Evolutionary conservation across 306 rosid genomes (phyloP).

Genomic region (Begonia fuchsioides): DNA sequence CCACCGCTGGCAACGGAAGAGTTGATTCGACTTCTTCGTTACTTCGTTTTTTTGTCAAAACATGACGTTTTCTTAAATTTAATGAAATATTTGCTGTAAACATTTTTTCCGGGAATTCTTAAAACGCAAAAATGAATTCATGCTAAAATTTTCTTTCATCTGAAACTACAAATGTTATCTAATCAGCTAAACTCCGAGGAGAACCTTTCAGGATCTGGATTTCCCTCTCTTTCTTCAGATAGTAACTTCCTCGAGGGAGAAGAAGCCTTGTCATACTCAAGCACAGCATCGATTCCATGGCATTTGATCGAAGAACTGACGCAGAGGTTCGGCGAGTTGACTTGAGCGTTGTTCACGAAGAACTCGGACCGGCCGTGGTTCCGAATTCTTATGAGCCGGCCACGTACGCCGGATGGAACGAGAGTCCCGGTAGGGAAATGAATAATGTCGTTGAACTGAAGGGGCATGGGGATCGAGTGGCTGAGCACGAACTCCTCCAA

Average conservation of each 20-base stretch:
- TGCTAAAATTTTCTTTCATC: too few species aligned
- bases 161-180: too few species aligned
- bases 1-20: too few species aligned
- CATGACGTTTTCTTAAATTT: too few species aligned
- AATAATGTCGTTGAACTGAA: conserved; percentile 26
- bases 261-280: conserved; percentile 20
- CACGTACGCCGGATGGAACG: conserved; percentile 25
- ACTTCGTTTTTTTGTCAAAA: too few species aligned
- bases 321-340: conserved; percentile 34
- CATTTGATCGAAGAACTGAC: conserved; percentile 30
- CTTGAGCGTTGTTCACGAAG: conserved; percentile 39
- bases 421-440: conserved; percentile 50
- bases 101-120: too few species aligned
- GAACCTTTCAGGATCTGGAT: too few species aligned
- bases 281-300: conserved; percentile 39
- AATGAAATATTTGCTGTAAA: too few species aligned
- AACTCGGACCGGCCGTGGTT: conserved; percentile 29
- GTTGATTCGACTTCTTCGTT: too few species aligned
- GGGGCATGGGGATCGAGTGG: conserved; percentile 34
- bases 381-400: conserved; percentile 30
- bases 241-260: not conserved
- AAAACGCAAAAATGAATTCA: too few species aligned
- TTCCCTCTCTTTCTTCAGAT: too few species aligned
- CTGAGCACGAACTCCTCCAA: conserved; percentile 23
- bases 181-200: too few species aligned